Evolutionary conservation across 441 rosid species (phyloP), one percentile per base, ranked within the genome.

Genomic region (Corymbia calophylla): DNA sequence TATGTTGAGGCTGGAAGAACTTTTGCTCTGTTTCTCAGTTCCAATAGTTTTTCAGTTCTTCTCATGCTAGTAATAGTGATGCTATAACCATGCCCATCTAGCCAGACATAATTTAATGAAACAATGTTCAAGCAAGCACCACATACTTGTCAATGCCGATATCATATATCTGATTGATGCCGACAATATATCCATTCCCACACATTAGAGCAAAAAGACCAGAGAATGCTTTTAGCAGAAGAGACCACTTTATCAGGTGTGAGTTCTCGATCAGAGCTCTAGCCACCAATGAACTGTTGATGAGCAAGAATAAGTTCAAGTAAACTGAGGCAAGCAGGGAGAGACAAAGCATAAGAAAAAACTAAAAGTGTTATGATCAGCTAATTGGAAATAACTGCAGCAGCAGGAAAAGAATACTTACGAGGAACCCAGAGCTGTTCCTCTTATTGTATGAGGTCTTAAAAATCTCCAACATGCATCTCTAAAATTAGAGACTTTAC

Each of bases 381-480:
- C 88, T 86, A 49, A 87, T 53, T 86, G 86, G 87, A n/a, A 27
- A 60, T 39, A 87, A 91, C 58, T 48, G 91, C 35, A 58, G 66
- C 87, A 47, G 89, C 44, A 48, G 88, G 60, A 87, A 56, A 86
- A 31, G 32, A 56, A 58, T 35, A 91, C 98, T 91, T 80, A 97
- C 98, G 89, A 90, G 81, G 99, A 97, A 55, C 98, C 99, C 90
- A 97, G 92, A 90, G 96, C 94, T 44, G 99, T 97, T 92, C 99
- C 99, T 9, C 99, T 96, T 87, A 97, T 97, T 5, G 99, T 97
- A 90, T 97, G 99, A 19, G 99, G 99, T 93, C 99, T 95, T 58
- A 97, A 93, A 93, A 97, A 97, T 94, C 99, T 96, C 99, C 99
- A 97, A 93, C 96, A 97, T 23, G 99, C 98, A 91, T 97, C 96